phyloP scores from a whole-genome alignment of 2,329 filamentous ascomycete species.

The Grosmannia penicillata region DNA sequence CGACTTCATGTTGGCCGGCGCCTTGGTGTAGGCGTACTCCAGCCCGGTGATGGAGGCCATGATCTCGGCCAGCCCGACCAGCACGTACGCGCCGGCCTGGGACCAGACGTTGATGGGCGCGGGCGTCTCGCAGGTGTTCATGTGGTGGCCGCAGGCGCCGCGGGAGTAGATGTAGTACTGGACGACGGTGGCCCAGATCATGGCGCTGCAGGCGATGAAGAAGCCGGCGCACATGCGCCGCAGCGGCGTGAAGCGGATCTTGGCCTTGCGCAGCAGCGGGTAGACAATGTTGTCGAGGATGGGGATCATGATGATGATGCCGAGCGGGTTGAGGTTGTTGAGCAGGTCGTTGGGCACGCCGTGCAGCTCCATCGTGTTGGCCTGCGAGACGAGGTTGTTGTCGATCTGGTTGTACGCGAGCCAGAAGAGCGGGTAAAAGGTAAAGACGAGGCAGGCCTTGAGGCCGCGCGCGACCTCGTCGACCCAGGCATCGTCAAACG shows the following conservation, averaged over 20 bases:
- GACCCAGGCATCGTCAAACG: constrained; percentile 15
- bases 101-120: constrained; percentile 45
- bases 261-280: constrained; percentile 44
- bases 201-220: constrained; percentile 43
- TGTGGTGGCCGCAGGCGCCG: constrained; percentile 41
- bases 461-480: constrained; percentile 48
- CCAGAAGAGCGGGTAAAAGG: constrained; percentile 52
- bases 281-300: constrained; percentile 54
- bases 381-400: constrained; percentile 48
- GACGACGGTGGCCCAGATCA: constrained; percentile 38
- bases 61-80: constrained; percentile 34
- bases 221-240: constrained; percentile 61
- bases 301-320: constrained; percentile 61
- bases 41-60: constrained; percentile 40
- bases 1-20: constrained; percentile 60
- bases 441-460: constrained; percentile 51
- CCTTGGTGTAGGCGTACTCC: constrained; percentile 65
- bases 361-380: constrained; percentile 47
- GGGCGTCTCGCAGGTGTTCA: neutral
- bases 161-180: constrained; percentile 49
- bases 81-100: constrained; percentile 34
- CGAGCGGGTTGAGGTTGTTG: constrained; percentile 57
- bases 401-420: constrained; percentile 30
- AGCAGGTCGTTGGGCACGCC: constrained; percentile 68
- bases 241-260: constrained; percentile 55